A percentile compares a stretch with the other conserved stretches of the same genome.
Evolutionary conservation across 2,329 filamentous ascomycete genomes (phyloP).

Genomic region (Alternaria sp.): DNA sequence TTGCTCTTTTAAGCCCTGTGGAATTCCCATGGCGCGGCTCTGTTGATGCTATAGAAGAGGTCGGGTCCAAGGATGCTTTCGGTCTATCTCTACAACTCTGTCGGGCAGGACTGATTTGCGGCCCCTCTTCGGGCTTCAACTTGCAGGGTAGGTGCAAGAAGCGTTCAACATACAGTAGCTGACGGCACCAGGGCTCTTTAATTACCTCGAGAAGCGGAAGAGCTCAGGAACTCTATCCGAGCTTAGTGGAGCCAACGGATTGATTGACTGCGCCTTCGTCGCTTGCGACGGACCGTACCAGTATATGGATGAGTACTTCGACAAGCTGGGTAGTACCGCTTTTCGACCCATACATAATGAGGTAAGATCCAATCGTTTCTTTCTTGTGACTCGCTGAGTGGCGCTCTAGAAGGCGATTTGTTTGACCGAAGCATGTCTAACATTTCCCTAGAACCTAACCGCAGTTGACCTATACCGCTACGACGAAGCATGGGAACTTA

Average conservation of each 20-base stretch:
- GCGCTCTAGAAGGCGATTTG: neutral
- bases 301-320: conserved; percentile 68
- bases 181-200: conserved; percentile 24
- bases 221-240: conserved; percentile 18
- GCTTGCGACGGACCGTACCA: conserved; percentile 72
- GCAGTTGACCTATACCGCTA: conserved; percentile 32
- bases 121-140: conserved; percentile 69
- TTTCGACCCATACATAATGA: conserved; percentile 30
- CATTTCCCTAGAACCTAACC: conserved; percentile 22
- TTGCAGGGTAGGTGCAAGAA: conserved; percentile 54
- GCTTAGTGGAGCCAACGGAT: conserved; percentile 16
- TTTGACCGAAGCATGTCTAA: neutral
- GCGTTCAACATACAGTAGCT: neutral
- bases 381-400: neutral
- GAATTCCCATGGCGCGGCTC: conserved; percentile 67
- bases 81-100: conserved; percentile 62
- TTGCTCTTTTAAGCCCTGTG: conserved; percentile 58
- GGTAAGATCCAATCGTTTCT: conserved; percentile 5
- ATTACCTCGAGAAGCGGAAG: conserved; percentile 24
- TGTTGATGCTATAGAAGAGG: conserved; percentile 65
- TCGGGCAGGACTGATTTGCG: conserved; percentile 66
- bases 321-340: conserved; percentile 57
- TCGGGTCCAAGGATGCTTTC: conserved; percentile 64
- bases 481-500: conserved; percentile 33
- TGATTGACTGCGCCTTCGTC: conserved; percentile 55